Evolutionary conservation across 1,139 yeast species (phyloP), one percentile per base, ranked within the genome.

Genomic region (Magnusiomyces sp.): DNA sequence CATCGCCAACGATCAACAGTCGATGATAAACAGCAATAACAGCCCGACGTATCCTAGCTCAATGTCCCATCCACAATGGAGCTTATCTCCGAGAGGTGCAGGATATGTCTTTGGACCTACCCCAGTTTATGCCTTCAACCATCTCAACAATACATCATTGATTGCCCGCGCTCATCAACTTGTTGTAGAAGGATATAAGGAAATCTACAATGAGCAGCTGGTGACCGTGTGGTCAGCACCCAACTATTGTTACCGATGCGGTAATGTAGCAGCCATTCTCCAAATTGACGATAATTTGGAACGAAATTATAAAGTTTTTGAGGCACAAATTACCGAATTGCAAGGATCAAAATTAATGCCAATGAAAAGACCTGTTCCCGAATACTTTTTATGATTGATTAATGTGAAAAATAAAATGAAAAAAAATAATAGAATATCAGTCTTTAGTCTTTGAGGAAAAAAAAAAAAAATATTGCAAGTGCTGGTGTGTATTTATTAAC

Each of bases 121-220:
- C 61, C 95, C 92, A 56, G 95, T 88, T 23, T 79, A 81, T 56
- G 80, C 78, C 58, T 92, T 92, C 64, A 77, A 86, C 57, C 86
- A 84, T 56, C 71, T 70, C 10, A 92, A 92, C 67, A 82, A 84
- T 59, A 77, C 95, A 48, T 81, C 89, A 52, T 74, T 92, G 60
- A 88, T 92, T 56, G 97, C 97, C 2, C 79, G 98, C 61, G 98
- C 98, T 1, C 98, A 92, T 70, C 98, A 92, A 70, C 76, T 92
- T 67, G 97, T 90, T 9, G 84, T 92, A 94, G 97, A 92, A 64
- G 98, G 98, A 9, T 85, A 83, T 69, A 76, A 87, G 59, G 95
- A 88, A 65, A 83, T 87, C 75, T 89, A 88, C 62, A 87, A 85
- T 58, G 86, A 84, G 38, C 85, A 86, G 34, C 77, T 89, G 52